Conservation (phyloP, 2,329 filamentous ascomycete genomes). For the Huntiella decipiens region DNA sequence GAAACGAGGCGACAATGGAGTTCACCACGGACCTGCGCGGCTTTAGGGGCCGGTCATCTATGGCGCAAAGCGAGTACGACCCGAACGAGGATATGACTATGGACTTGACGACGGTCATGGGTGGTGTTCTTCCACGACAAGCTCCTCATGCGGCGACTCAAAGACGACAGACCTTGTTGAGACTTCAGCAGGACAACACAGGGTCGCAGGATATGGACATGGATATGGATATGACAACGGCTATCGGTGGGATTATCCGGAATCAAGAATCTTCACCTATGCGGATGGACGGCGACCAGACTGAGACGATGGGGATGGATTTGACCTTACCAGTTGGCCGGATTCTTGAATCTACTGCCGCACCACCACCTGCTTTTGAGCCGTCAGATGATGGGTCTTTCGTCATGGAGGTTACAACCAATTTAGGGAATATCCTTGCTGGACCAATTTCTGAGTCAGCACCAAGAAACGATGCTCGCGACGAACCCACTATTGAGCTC, state of each 20-base stretch:
- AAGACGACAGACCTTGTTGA: slow-evolving; percentile 15
- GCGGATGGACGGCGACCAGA: slow-evolving; percentile 16
- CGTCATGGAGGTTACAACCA: slow-evolving; percentile 50
- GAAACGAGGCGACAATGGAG: slow-evolving; percentile 52
- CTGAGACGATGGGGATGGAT: slow-evolving; percentile 33
- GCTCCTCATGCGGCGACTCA: slow-evolving; percentile 13
- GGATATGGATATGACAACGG: slow-evolving; percentile 71
- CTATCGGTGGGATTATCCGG: slow-evolving; percentile 58
- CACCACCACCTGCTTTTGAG: not conserved
- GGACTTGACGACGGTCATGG: slow-evolving; percentile 53
- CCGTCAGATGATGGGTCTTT: slow-evolving; percentile 24
- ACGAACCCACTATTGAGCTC: slow-evolving; percentile 15
- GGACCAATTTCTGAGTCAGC: not conserved
- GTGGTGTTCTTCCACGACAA: slow-evolving; percentile 25
- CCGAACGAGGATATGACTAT: slow-evolving; percentile 57
- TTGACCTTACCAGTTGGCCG: slow-evolving; percentile 39
- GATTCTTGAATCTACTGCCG: slow-evolving; percentile 25
- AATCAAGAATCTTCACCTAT: slow-evolving; percentile 23
- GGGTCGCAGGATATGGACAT: slow-evolving; percentile 28
- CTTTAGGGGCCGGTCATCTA: slow-evolving; percentile 29
- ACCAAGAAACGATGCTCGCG: not conserved
- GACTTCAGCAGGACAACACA: slow-evolving; percentile 11
- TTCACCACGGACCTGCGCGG: slow-evolving; percentile 61
- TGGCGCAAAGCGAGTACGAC: slow-evolving; percentile 18
- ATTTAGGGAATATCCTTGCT: slow-evolving; percentile 40